Percentiles rank a stretch among this genome's conserved stretches.
phyloP scores from a whole-genome alignment of 306 rosid species.

The Cucurbita ficifolia region DNA sequence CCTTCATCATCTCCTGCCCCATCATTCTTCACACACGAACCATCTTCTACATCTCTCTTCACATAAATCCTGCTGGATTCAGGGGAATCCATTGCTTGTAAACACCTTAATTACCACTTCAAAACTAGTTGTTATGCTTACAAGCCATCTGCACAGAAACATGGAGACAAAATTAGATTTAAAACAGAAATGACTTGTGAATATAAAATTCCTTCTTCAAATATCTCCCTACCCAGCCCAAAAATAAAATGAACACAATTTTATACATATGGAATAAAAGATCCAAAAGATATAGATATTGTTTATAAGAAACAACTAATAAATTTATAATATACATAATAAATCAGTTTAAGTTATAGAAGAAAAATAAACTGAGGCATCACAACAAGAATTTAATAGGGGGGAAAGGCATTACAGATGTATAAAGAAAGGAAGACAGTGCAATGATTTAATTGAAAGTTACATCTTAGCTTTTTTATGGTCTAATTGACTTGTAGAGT shows the following conservation, averaged over 20 bases:
- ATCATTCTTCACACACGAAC: constrained; percentile 44
- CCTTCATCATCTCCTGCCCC: constrained; percentile 54
- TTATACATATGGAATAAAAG: background rate
- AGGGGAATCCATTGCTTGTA: constrained; percentile 43
- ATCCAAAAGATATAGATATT: background rate
- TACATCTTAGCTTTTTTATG: background rate
- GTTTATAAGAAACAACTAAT: background rate
- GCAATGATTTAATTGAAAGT: background rate
- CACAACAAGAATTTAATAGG: background rate
- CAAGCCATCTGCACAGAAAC: background rate
- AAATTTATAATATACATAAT: background rate
- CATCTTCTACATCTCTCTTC: constrained; percentile 34
- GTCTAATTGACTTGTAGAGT: background rate
- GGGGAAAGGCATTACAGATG: background rate
- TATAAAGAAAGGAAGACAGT: background rate
- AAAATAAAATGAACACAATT: background rate
- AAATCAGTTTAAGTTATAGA: background rate
- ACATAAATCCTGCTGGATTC: constrained; percentile 24
- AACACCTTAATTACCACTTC: background rate
- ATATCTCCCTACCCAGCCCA: background rate
- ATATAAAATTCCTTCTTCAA: background rate
- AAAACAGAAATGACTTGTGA: background rate
- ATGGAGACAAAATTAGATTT: background rate
- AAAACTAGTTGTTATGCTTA: background rate
- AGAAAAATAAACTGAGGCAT: background rate